Percentiles rank a stretch among this genome's conserved stretches.
Evolutionary conservation across 108 stramenopile genomes (phyloP).

Genomic region (Ochromonas danica): DNA sequence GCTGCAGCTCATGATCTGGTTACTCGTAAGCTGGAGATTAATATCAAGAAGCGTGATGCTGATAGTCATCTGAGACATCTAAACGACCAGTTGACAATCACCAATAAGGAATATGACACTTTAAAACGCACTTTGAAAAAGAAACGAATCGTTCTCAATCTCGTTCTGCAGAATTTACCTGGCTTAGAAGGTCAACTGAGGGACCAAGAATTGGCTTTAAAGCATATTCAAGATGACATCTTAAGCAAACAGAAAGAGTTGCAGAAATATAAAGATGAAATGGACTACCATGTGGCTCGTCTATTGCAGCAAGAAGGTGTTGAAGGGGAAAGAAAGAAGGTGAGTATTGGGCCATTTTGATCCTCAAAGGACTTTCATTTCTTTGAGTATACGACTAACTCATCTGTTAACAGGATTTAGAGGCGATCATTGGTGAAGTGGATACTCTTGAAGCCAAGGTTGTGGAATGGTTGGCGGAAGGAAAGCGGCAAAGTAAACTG

Average conservation of each 20-base stretch:
- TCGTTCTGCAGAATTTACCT: constrained; percentile 6
- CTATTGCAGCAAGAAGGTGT: constrained; percentile 47
- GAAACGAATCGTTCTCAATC: constrained; percentile 29
- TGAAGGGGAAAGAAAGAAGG: constrained; percentile 36
- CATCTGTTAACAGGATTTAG: too few relatives aligned
- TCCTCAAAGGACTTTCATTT: too few relatives aligned
- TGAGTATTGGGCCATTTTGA: constrained; percentile 10
- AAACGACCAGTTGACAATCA: constrained; percentile 27
- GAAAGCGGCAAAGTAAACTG: constrained; percentile 49
- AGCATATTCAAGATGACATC: constrained; percentile 34
- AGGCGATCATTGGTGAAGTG: constrained; percentile 50
- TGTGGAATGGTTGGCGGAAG: constrained; percentile 53
- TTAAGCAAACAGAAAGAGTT: constrained; percentile 1
- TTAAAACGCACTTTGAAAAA: constrained; percentile 42
- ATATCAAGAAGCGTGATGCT: constrained; percentile 35
- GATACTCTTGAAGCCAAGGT: constrained; percentile 56
- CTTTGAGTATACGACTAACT: too few relatives aligned
- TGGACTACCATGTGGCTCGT: constrained; percentile 50
- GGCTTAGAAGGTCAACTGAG: constrained; percentile 31
- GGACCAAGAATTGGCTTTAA: constrained; percentile 38
- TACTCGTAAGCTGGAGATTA: constrained; percentile 24
- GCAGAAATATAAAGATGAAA: constrained; percentile 46
- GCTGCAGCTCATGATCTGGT: constrained; percentile 10
- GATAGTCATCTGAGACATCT: constrained; percentile 40
- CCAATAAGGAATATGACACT: constrained; percentile 41